Evolutionary conservation across 768 basidiomycete genomes (phyloP).

Genomic region (Vararia minispora): DNA sequence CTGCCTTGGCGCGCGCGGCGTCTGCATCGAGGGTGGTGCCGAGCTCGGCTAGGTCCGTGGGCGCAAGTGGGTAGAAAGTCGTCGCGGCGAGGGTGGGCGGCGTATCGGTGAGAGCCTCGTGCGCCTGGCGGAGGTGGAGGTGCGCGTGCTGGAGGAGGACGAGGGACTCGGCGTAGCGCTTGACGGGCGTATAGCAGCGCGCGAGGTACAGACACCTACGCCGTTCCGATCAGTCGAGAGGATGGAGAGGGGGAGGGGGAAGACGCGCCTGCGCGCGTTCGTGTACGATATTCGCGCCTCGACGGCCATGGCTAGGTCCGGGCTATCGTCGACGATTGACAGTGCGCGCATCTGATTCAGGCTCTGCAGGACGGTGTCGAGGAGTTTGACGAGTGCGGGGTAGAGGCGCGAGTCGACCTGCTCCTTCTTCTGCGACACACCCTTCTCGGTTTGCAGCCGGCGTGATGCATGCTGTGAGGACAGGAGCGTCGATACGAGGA

Average conservation of each 20-base stretch:
- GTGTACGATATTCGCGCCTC: conserved; percentile 69
- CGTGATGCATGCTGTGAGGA: conserved; percentile 25
- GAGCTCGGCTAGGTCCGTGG: conserved; percentile 34
- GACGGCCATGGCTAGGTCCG: conserved; percentile 67
- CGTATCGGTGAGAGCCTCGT: conserved; percentile 33
- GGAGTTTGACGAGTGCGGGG: conserved; percentile 79
- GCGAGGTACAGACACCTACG: conserved; percentile 66
- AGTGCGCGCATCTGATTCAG: conserved; percentile 75
- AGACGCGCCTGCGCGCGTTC: conserved; percentile 55
- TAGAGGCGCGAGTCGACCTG: conserved; percentile 64
- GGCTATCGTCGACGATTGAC: conserved; percentile 80
- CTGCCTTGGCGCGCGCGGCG: conserved; percentile 45
- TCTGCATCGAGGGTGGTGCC: conserved; percentile 39
- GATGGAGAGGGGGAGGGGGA: not conserved
- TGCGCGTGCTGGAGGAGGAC: conserved; percentile 59
- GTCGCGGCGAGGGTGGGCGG: conserved; percentile 36
- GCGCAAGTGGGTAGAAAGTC: conserved; percentile 46
- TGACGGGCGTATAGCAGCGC: conserved; percentile 57
- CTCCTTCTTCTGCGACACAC: conserved; percentile 23
- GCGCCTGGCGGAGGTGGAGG: conserved; percentile 66
- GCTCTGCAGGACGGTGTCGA: conserved; percentile 79
- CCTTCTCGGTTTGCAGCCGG: conserved; percentile 14
- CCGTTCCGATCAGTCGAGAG: conserved; percentile 3
- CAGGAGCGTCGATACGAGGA: conserved; percentile 60
- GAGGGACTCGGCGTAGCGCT: conserved; percentile 64